These are phyloP conservation scores for Monilinia vaccinii-corymbosi DNA, from an alignment of 2,329 filamentous ascomycete species.

Conservation along the genomic window DNA sequence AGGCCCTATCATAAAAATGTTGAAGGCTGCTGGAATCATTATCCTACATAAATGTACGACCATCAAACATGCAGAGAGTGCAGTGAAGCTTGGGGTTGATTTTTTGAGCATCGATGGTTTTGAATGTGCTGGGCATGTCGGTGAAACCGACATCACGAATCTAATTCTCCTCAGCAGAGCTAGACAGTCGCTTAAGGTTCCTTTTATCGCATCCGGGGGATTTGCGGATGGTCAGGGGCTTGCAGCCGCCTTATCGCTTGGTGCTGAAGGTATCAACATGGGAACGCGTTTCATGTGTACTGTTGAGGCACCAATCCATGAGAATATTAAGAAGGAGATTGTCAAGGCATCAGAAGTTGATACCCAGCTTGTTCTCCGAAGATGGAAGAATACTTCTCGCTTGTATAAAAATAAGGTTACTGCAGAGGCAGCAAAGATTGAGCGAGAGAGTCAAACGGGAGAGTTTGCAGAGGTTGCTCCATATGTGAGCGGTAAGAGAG, in stretches of 20 bases:
- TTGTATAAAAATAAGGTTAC: constrained; percentile 88
- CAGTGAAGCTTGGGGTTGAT: constrained; percentile 89
- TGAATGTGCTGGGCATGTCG: constrained; percentile 86
- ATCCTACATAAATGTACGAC: constrained; percentile 97
- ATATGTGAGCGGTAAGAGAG: constrained; percentile 82
- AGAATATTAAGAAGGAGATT: constrained; percentile 89
- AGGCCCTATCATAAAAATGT: constrained; percentile 78
- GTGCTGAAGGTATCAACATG: constrained; percentile 96
- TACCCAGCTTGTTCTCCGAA: constrained; percentile 75
- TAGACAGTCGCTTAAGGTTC: constrained; percentile 71
- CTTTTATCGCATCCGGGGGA: constrained; percentile 92
- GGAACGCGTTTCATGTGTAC: constrained; percentile 97
- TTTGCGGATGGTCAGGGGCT: constrained; percentile 93
- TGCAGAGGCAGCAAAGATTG: constrained; percentile 69
- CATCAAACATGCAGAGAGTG: constrained; percentile 84
- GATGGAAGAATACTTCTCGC: constrained; percentile 88
- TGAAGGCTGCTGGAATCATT: constrained; percentile 70
- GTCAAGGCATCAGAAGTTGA: constrained; percentile 83
- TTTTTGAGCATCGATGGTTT: constrained; percentile 97
- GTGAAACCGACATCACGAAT: constrained; percentile 81
- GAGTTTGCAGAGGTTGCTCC: constrained; percentile 86
- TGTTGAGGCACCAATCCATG: constrained; percentile 82
- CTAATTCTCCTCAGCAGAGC: constrained; percentile 81
- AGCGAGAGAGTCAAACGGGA: constrained; percentile 71
- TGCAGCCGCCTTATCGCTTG: constrained; percentile 80